phyloP scores from a whole-genome alignment of 2,329 filamentous ascomycete species.

The Aureobasidium sp. region DNA sequence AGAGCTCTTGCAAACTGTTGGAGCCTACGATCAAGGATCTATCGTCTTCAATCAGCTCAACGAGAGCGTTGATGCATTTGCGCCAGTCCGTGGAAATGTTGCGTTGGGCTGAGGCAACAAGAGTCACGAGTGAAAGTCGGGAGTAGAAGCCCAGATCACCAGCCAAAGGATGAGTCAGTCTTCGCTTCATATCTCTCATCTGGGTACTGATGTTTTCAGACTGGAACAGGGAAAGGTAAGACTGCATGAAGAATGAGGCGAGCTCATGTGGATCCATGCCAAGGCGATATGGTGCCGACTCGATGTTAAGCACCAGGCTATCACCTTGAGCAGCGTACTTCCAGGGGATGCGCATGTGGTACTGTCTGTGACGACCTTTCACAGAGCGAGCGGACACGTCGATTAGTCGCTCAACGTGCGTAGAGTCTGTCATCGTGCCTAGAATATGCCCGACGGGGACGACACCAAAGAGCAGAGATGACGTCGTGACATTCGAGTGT shows the following conservation, averaged over 20 bases:
- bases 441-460: constrained; percentile 51
- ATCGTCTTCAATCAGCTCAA: constrained; percentile 26
- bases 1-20: constrained; percentile 34
- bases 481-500: constrained; percentile 49
- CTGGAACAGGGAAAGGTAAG: constrained; percentile 55
- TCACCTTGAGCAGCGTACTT: constrained; percentile 19
- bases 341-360: constrained; percentile 25
- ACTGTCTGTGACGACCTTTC: constrained; percentile 24
- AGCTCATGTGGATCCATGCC: constrained; percentile 44
- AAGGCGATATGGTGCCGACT: constrained; percentile 24
- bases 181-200: constrained; percentile 15
- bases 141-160: constrained; percentile 28
- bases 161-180: neutral
- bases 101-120: constrained; percentile 31
- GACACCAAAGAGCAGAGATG: constrained; percentile 58
- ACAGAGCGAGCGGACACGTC: neutral
- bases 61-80: constrained; percentile 21
- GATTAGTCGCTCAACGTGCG: neutral
- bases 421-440: constrained; percentile 7
- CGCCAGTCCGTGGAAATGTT: constrained; percentile 28
- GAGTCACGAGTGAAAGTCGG: constrained; percentile 30
- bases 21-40: constrained; percentile 24
- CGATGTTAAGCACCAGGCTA: neutral
- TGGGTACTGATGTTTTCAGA: constrained; percentile 38
- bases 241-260: constrained; percentile 41